phyloP scores from a whole-genome alignment of 2,329 filamentous ascomycete species.

The Penicillium sp. region DNA sequence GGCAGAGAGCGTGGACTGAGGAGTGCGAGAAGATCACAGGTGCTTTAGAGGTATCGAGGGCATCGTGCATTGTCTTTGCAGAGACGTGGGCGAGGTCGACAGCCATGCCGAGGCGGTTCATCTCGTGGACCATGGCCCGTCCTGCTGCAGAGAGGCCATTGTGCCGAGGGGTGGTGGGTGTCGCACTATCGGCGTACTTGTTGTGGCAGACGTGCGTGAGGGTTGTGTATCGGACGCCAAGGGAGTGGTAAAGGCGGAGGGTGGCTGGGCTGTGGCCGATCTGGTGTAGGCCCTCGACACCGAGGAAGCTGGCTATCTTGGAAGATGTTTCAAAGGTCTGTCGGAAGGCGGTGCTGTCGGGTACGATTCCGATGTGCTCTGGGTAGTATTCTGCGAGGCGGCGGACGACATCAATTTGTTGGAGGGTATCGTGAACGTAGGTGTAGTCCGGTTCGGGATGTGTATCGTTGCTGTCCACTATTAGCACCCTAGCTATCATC shows the following conservation, averaged over 20 bases:
- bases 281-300: constrained; percentile 88
- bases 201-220: constrained; percentile 96
- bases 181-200: constrained; percentile 81
- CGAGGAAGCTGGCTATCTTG: constrained; percentile 76
- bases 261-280: constrained; percentile 77
- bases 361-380: constrained; percentile 5
- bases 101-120: constrained; percentile 95
- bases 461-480: constrained; percentile 4
- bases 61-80: constrained; percentile 82
- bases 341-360: constrained; percentile 30
- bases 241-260: constrained; percentile 73
- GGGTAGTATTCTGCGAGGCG: constrained; percentile 28
- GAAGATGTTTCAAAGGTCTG: constrained; percentile 62
- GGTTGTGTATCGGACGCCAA: constrained; percentile 87
- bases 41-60: constrained; percentile 74
- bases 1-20: constrained; percentile 78
- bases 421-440: constrained; percentile 31
- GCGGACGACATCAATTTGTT: constrained; percentile 44
- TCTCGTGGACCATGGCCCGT: constrained; percentile 74
- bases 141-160: constrained; percentile 75
- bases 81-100: constrained; percentile 83
- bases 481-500: neutral
- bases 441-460: constrained; percentile 4
- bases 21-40: constrained; percentile 91
- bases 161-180: constrained; percentile 49